Conservation (phyloP, 805 yeast species). For the Lipomyces mesembrius region DNA sequence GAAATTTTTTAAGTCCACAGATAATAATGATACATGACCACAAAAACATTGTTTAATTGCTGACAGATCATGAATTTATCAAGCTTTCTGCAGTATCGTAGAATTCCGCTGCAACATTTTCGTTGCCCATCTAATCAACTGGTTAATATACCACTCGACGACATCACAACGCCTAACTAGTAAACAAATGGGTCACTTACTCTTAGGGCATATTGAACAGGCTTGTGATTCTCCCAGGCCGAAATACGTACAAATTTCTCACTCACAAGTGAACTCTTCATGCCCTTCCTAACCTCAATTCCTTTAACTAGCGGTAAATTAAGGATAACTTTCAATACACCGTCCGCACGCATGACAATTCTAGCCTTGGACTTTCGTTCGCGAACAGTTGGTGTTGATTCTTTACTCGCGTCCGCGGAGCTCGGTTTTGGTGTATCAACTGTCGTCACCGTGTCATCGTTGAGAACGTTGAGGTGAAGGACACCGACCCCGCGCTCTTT, state of each 20-base stretch:
- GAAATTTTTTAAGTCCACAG: neutral
- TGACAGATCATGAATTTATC: neutral
- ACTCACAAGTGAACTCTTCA: constrained; percentile 81
- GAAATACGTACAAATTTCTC: constrained; percentile 82
- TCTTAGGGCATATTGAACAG: constrained; percentile 82
- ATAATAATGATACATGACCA: neutral
- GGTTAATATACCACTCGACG: neutral
- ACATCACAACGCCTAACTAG: neutral
- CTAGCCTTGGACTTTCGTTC: constrained; percentile 53
- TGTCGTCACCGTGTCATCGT: constrained; percentile 13
- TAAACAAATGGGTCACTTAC: constrained; percentile 8
- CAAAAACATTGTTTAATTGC: neutral
- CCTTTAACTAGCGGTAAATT: constrained; percentile 66
- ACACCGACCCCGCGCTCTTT: constrained; percentile 92
- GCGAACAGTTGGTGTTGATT: constrained; percentile 18
- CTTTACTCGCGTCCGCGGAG: constrained; percentile 13
- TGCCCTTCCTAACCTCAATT: constrained; percentile 72
- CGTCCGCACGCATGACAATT: constrained; percentile 88
- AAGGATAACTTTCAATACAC: constrained; percentile 77
- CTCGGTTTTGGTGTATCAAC: constrained; percentile 10
- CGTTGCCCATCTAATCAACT: constrained; percentile 12
- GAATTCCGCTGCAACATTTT: constrained; percentile 7
- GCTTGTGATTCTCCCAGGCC: constrained; percentile 65
- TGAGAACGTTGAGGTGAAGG: constrained; percentile 69
- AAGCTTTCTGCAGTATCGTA: neutral